Evolutionary conservation across 1,284 basidiomycete genomes (phyloP), one percentile per base, ranked within the genome.

Genomic region (Moesziomyces aphidis): DNA sequence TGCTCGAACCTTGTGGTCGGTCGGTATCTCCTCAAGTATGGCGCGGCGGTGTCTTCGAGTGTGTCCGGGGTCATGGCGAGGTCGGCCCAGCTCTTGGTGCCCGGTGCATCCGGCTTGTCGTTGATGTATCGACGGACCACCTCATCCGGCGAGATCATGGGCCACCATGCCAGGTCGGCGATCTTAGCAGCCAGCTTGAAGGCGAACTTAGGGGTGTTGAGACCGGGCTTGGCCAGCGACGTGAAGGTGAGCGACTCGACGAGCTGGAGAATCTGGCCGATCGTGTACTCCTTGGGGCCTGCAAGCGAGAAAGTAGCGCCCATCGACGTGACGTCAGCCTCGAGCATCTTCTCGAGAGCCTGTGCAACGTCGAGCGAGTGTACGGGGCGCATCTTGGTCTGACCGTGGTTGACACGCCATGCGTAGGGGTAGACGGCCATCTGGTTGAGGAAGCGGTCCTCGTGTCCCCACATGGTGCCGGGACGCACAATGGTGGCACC

Each of bases 301-400:
- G 94, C 92, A 43, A 99, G 91, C 67, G 90, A 90, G 83, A 95
- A 87, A 9, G 91, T 93, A 60, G 87, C 85, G 48, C 90, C 90
- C 58, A 86, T 90, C 80, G 80, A 91, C 50, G 86, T 87, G 87
- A 89, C 74, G 88, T 89, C 82, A 84, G 89, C 86, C 49, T 89
- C 87, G 82, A 92, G 88, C 84, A 98, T 88, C 86, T 92, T 92
- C 56, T 90, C 89, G 63, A 99, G 89, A 11, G 91, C 96, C 86
- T 95, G 91, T 6, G 96, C 96, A 58, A 99, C 94, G 83, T 99
- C 95, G 80, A 97, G 86, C 50, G 94, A 92, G 89, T 98, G 95
- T 44, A 92, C 93, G 2, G 97, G 96, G 43, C 93, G 91, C 85
- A 93, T 90, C 86, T 90, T 90, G 23, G 96, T 96, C 85, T 91